A percentile compares a stretch with the other conserved stretches of the same genome.
phyloP scores from a whole-genome alignment of 225 moss, liverwort and hornwort species.

The Marchantia paleacea region DNA sequence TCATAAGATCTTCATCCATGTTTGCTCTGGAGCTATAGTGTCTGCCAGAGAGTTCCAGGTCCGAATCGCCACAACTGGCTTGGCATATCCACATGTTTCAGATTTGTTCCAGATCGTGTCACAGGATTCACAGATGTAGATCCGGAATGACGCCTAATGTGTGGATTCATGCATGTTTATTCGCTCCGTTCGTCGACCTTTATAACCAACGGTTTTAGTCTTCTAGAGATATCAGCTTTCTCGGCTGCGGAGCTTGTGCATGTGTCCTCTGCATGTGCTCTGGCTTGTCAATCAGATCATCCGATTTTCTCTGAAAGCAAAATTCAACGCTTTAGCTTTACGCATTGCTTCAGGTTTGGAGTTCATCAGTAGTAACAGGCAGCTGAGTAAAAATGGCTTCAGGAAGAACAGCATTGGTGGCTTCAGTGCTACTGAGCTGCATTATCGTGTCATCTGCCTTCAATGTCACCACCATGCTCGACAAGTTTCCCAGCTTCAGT shows the following conservation, averaged over 20 bases:
- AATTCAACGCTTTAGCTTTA: neutral
- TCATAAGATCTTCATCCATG: neutral
- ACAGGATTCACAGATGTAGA: neutral
- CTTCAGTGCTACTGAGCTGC: constrained; percentile 7
- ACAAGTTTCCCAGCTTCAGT: constrained; percentile 23
- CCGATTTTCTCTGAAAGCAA: neutral
- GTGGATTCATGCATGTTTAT: neutral
- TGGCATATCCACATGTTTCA: neutral
- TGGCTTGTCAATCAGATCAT: neutral
- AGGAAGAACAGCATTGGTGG: neutral
- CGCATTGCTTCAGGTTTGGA: neutral
- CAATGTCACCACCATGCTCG: constrained; percentile 35
- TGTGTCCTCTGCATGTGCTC: neutral
- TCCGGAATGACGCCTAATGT: neutral
- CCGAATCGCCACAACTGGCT: neutral
- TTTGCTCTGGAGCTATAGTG: neutral
- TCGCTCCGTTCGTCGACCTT: neutral
- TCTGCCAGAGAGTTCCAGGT: neutral
- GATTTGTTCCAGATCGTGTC: neutral
- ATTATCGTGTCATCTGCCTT: neutral
- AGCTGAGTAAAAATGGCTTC: neutral
- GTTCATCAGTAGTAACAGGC: neutral
- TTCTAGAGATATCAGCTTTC: neutral
- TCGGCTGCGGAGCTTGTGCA: neutral
- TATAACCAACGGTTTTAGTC: neutral